Conservation (phyloP, 108 stramenopile species). For the Skeletonema menzelii region DNA sequence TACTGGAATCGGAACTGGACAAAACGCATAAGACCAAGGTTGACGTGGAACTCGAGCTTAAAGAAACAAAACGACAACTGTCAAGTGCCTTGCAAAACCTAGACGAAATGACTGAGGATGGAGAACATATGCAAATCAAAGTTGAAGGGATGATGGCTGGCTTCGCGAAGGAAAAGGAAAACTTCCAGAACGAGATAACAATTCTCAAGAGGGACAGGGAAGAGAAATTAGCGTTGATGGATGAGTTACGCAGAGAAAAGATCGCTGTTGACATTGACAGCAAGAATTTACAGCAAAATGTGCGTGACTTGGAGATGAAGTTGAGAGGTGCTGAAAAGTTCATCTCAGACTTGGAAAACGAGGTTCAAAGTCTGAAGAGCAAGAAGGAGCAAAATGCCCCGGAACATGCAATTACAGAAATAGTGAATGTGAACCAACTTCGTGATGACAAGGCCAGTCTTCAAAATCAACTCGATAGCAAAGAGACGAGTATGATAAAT, state of each 20-base stretch:
- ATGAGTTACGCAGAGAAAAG: constrained; percentile 10
- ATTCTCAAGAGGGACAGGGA: constrained; percentile 6
- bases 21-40: constrained; percentile 17
- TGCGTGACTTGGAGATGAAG: constrained; percentile 13
- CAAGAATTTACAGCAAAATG: constrained; percentile 2
- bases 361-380: not conserved
- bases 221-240: constrained; percentile 16
- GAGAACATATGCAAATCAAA: constrained; percentile 26
- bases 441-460: constrained; percentile 17
- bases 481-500: constrained; percentile 5
- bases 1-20: constrained; percentile 35
- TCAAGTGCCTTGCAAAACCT: constrained; percentile 32
- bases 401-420: not conserved
- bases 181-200: constrained; percentile 18
- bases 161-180: constrained; percentile 25
- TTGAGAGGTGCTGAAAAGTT: constrained; percentile 18
- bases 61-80: constrained; percentile 28
- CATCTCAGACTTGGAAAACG: not conserved
- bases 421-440: not conserved
- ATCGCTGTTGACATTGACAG: constrained; percentile 5
- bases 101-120: constrained; percentile 39
- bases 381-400: not conserved
- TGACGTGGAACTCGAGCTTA: constrained; percentile 24
- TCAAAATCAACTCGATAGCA: constrained; percentile 4
- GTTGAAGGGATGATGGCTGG: constrained; percentile 26